Base-by-base conservation (phyloP, 768 basidiomycete genomes). In the Pleurotus salmoneostramineus region DNA sequence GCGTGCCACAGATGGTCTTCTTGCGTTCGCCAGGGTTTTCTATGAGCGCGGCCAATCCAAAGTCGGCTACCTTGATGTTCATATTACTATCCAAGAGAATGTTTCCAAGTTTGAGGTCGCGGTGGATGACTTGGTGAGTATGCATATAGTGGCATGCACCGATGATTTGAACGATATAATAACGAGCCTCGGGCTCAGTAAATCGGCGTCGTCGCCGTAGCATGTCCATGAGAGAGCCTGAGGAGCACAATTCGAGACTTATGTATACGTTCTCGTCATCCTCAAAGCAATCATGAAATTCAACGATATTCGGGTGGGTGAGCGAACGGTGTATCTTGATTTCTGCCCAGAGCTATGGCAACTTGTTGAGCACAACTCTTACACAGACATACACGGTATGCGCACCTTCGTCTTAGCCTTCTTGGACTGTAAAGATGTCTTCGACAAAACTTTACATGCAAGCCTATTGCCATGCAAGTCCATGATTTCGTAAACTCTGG, bases 61-160 rank as follows among this genome's bases (percentile, higher is more conserved):
- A 97, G 74, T 99, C 96, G 17, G 94, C 96, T 15, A 98, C 94
- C 68, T 97, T 93, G 69, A 98, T 80, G 68, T 97, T 93, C 95
- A 98, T 95, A 65, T 90, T 83, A 49, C 73, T 71, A 68, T 97
- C 95, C 37, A 98, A 81, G 72, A 98, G 95, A 44, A 98, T 78
- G 72, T 98, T 98, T 12, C 95, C 96, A 3, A 98, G 82, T 71
- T 98, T 99, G 59, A 99, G 82, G 71, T 99, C 96, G 32, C 96
- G 90, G 71, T 98, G 96, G 68, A 99, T 99, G 66, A 99, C 93
- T 63, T 95, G 93, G 68, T 95, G 89, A 32, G 83, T 82, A 71
- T 98, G 96, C 95, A 99, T 96, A 77, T 98, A 98, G 66, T 93
- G 87, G 71, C 94, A 96, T 2, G 96, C 95, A 17, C 93, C 94